Evolutionary conservation across 192 early-diverging fungal genomes (phyloP), one percentile per base, ranked within the genome.

Genomic region (Dissophora globulifera): DNA sequence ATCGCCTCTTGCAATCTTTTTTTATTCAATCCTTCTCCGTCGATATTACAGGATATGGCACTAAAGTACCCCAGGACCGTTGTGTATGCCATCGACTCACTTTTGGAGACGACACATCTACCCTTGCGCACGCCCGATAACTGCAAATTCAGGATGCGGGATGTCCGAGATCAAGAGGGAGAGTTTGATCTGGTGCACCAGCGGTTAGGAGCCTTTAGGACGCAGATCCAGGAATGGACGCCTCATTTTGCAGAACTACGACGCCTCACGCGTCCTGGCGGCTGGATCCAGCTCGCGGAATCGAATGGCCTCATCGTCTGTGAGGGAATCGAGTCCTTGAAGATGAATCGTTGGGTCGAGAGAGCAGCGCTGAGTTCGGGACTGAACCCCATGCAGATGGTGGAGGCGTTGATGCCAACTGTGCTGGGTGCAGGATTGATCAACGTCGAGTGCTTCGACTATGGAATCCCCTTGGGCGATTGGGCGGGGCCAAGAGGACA

Each of bases 131-230:
- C 67, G 8, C 72, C 72, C 22, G 72, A 76, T 35, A 76, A 76
- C 29, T 67, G 62, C 58, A 76, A 76, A 40, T 76, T 76, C 58
- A 49, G 64, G 7, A 61, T 66, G 57, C 29, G 72, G 17, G 72
- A 76, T 43, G 72, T 67, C 15, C 56, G 61, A 6, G 63, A 67
- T 41, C 72, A 76, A 40, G 72, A 76, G 8, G 72, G 72, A 25
- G 72, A 76, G 13, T 76, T 76, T 43, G 72, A 76, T 56, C 58
- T 76, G 5, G 72, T 76, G 2, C 72, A 76, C 43, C 72, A 76
- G 50, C 62, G 62, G 19, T 27, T 76, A 8, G 72, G 72, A 0
- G 72, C 72, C 4, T 76, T 76, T 58, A 58, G 58, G 47, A 62
- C 58, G 2, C 57, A 33, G 17, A 76, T 76, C 5, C 72, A 76